Base-by-base conservation (phyloP, 805 yeast species). In the Yarrowia yakushimensis region DNA sequence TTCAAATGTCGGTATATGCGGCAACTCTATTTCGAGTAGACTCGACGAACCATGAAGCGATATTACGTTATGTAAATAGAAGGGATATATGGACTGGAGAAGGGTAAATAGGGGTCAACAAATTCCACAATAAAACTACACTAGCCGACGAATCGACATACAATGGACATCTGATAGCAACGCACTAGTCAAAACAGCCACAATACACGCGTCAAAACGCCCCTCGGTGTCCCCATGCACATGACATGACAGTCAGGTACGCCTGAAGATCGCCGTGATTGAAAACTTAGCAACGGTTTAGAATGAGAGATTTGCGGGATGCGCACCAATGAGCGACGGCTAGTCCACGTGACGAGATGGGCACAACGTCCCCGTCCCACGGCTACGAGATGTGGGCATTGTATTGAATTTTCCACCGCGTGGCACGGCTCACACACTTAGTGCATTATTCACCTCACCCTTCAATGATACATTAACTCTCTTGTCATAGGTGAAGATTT, bases 231-330 rank as follows among this genome's bases (percentile, higher is more conserved):
- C 15, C 15, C 52, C 18, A 28, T 48, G 55, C 28, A 23, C 39
- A 18, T 48, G 39, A 48, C 55, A 48, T 48, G 55, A 48, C 55
- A 11, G 55, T 48, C 55, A 48, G 55, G 55, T 31, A 48, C 55
- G 28, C 27, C 55, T 31, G 55, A 48, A 31, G 55, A 48, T 48
- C 39, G 39, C 22, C 55, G 9, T 28, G 33, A 27, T 17, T 11
- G 31, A 7, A 9, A 45, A 45, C 36, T 8, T 45, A 12, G 3
- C 33, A 27, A 28, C 27, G 11, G 20, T 6, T 28, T 45, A 20
- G 28, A n/a, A 17, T 13, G 52, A 12, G 34, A 23, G 48, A 42
- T 42, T 42, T 25, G 20, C 48, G 17, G 2, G 52, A 31, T 20
- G 20, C 9, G 12, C 17, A 20, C 39, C 10, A 48, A 46, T 20